Evolutionary conservation across 352 stramenopile species (phyloP), one percentile per base, ranked within the genome.

Genomic region (Saprolegnia parasitica): DNA sequence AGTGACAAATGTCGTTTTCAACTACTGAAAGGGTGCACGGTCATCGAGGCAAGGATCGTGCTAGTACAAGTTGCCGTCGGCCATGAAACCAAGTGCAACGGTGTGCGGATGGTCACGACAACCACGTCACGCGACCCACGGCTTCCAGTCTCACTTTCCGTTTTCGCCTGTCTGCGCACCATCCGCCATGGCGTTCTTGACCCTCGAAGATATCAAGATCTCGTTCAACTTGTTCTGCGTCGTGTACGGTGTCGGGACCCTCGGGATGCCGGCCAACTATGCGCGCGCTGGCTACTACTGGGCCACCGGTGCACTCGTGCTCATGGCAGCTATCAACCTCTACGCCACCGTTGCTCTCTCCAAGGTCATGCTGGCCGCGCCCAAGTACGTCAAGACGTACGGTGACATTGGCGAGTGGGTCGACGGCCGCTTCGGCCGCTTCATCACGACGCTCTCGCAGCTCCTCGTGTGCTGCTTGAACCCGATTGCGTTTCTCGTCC

Each of bases 181-280:
- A 21, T 26, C 20, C n/a, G 24, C 42, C 46, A 70, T 60, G 57
- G 16, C 67, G 37, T 73, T 61, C 50, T 65, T 74, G 6, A 74
- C 70, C 21, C 5, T 73, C 15, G 70, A 74, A 73, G 70, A 74
- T 40, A 23, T 67, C 18, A 74, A 74, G 56, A n/a, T 56, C 4
- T 72, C 65, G 32, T 72, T 74, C 24, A 73, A 68, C 40, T 21
- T 74, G 9, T 74, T 74, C 49, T 74, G 70, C 37, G 24, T 39
- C 37, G 70, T 74, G n/a, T 74, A 74, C 32, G 70, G 70, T 18
- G 42, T 74, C 42, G 70, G 70, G n/a, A 74, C 70, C 32, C 42
- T 74, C 21, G 70, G 70, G 20, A 74, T 74, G 70, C 70, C 70
- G 10, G 37, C 20, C 24, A 74, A 74, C 63, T 74, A 65, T 47